Evolutionary conservation across 805 yeast species (phyloP), one percentile per base, ranked within the genome.

Genomic region (Wickerhamomyces hampshirensis): DNA sequence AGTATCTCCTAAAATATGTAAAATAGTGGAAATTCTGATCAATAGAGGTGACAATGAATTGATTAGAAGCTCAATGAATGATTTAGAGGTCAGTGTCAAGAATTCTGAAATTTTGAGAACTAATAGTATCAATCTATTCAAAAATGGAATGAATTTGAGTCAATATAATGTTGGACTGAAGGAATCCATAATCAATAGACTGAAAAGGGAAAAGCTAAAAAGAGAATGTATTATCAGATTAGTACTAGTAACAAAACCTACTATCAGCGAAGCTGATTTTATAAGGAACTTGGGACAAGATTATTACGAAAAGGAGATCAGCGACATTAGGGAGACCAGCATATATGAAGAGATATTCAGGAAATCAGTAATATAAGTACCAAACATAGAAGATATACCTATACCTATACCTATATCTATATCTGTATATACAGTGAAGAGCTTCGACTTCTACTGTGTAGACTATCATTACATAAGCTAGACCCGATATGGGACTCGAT

Each of bases 31-130:
- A 29, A 41, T 53, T 1, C 31, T 54, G 27, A 41, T 53, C 7
- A 40, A 35, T 21, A 44, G 59, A 18, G 50, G 56, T 1, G 59
- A 54, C 23, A 50, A 50, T 32, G 59, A 54, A 27, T 27, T 51
- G 11, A 6, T 21, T 6, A 38, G 54, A 26, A 39, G 47, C 7
- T 16, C 13, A 6, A 24, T 49, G 6, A 8, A 17, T 2, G 44
- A 37, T 13, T 36, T 43, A 12, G 44, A 43, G 6, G 31, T 40
- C 6, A 30, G 44, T 4, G 19, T 21, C 1, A 43, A 46, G 12
- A 51, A 51, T 28, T 19, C 23, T 6, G 45, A 35, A 2, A 18
- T 34, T 4, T 19, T 54, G 26, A 32, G 23, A 5, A 39, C 34
- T 10, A 54, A 54, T 30, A 18, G 39, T 3, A 29, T 47, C 12